phyloP scores from a whole-genome alignment of 495 filamentous ascomycete species.

The Penicillium paxilli region DNA sequence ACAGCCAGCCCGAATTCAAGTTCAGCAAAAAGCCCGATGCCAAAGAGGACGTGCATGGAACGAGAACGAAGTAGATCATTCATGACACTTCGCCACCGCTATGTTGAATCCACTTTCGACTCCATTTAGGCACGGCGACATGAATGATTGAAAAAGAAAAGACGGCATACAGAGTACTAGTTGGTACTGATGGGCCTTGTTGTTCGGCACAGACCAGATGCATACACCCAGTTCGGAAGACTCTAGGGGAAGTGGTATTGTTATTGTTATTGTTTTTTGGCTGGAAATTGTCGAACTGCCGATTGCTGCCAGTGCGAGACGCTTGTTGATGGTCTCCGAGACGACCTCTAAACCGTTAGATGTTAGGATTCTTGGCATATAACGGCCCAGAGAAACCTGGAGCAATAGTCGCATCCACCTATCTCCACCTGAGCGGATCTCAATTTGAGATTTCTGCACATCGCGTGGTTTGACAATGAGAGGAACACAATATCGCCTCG shows the following conservation, averaged over 20 bases:
- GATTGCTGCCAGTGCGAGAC: no score
- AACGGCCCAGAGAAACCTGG: slow-evolving; percentile 14
- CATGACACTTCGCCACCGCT: background rate
- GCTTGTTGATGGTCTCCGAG: background rate
- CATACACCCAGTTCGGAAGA: background rate
- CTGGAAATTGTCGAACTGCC: no score
- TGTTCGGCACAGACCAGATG: slow-evolving; percentile 1
- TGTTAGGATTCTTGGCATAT: slow-evolving; percentile 12
- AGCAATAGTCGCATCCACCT: slow-evolving; percentile 24
- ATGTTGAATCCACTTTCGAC: background rate
- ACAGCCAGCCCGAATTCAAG: background rate
- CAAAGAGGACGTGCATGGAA: background rate
- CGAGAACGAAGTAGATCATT: background rate
- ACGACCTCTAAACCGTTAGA: background rate
- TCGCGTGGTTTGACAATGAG: slow-evolving; percentile 10
- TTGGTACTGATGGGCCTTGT: background rate
- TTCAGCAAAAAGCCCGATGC: background rate
- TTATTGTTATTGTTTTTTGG: no score
- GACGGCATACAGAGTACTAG: background rate
- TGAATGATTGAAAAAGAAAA: background rate
- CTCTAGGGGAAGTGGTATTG: no score
- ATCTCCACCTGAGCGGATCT: slow-evolving; percentile 23
- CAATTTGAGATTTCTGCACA: slow-evolving; percentile 14
- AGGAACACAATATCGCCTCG: slow-evolving; percentile 4
- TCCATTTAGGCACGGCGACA: background rate